Base-by-base conservation (phyloP, 148 eudicot genomes). In the Beta vulgaris region DNA sequence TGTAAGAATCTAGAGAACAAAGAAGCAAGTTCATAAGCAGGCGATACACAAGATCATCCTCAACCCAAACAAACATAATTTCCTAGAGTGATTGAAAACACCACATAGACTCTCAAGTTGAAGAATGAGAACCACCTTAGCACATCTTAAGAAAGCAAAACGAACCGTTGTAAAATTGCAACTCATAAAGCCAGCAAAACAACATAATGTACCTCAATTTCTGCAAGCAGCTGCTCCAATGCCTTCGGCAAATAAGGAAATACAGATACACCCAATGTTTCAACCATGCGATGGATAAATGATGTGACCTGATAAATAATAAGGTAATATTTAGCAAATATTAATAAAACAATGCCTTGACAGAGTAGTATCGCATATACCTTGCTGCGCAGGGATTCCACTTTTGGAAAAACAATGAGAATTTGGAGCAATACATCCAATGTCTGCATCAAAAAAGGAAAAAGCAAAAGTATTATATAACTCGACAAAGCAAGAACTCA, bases 261-360 rank as follows among this genome's bases (percentile, higher is more conserved):
- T 74, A 95, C 88, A n/a, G 92, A 86, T 75, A 87, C 73, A 28
- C 99, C 99, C 84, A 95, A 79, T 32, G 89, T 92, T 67, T 95
- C 98, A 80, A 95, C 92, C 98, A 95, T 95, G 43, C 99, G 92
- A 36, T 95, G 99, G 59, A 95, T 84, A 82, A 95, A 95, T 67
- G 99, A 92, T 32, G 92, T 88, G 71, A 95, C 97, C 98, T 94
- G 59, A 35, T 21, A 60, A 64, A 70, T 16, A 69, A 57, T 15
- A 69, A 54, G 60, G 19, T 18, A 76, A 67, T 61, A 74, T 76
- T 68, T 79, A 77, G 42, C 4, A 74, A 68, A 11, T 37, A 81
- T 51, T 25, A 32, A 23, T 39, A 53, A n/a, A 44, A 8, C 12
- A 36, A 54, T 68, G 39, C 53, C 72, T 18, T 28, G 39, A 73